phyloP scores from a whole-genome alignment of 768 basidiomycete genomes.

The Russula sp. region DNA sequence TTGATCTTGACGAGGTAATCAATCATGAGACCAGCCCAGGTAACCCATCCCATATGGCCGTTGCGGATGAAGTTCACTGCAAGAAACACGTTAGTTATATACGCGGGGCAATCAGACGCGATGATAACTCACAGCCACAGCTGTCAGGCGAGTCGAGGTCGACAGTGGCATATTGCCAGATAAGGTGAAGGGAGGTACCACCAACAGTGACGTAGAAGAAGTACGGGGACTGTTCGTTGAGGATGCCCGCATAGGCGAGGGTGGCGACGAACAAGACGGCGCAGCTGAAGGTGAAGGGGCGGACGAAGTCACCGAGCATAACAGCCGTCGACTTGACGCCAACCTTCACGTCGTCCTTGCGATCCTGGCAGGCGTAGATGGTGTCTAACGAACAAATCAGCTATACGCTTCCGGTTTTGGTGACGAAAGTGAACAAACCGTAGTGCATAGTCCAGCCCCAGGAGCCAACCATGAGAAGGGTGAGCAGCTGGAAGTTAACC shows the following conservation, averaged over 20 bases:
- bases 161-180: conserved; percentile 26
- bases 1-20: conserved; percentile 24
- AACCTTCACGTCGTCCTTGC: conserved; percentile 62
- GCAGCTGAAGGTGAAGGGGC: conserved; percentile 50
- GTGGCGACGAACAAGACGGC: conserved; percentile 46
- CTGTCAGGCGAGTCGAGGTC: conserved; percentile 25
- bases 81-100: not conserved
- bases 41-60: conserved; percentile 24
- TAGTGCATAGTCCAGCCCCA: conserved; percentile 41
- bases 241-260: conserved; percentile 48
- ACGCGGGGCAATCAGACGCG: too few species aligned
- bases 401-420: not conserved
- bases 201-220: conserved; percentile 24
- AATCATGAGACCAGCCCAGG: conserved; percentile 25
- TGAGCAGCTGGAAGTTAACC: conserved; percentile 27
- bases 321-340: conserved; percentile 73
- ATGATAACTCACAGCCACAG: conserved; percentile 21
- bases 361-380: conserved; percentile 76
- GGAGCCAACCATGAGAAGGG: conserved; percentile 22
- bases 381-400: conserved; percentile 37
- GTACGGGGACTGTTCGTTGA: conserved; percentile 30
- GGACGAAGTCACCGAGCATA: conserved; percentile 58
- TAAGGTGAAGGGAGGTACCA: conserved; percentile 25
- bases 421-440: conserved; percentile 24
- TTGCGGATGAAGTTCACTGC: conserved; percentile 23